These are phyloP conservation scores for Prillingera fragicola DNA, from an alignment of 1,284 basidiomycete species.

Conservation along the genomic window DNA sequence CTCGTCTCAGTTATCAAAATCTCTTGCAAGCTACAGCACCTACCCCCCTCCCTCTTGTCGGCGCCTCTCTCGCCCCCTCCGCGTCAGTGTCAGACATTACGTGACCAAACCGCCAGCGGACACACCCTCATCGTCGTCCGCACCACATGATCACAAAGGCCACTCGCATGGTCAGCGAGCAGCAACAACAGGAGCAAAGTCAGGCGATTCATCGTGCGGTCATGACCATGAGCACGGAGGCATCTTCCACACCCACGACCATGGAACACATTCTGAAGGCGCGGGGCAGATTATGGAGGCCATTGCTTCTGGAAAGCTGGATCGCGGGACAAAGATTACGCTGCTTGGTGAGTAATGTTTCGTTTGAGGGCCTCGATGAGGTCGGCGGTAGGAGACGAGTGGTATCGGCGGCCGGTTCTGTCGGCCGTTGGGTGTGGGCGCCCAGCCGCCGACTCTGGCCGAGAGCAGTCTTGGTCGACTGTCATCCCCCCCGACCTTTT, in stretches of 20 bases:
- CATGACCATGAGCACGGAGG: conserved; percentile 60
- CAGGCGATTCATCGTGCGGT: conserved; percentile 52
- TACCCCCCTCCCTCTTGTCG: background rate
- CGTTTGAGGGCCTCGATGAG: too few relatives aligned
- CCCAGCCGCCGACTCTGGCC: too few relatives aligned
- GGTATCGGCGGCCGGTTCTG: too few relatives aligned
- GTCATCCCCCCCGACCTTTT: background rate
- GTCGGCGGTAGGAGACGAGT: too few relatives aligned
- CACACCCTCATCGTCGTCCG: background rate
- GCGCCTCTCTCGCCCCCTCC: background rate
- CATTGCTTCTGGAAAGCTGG: conserved; percentile 60
- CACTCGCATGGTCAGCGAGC: conserved; percentile 14
- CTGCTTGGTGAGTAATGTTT: conserved; percentile 55
- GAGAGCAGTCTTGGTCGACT: too few relatives aligned
- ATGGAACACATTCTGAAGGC: conserved; percentile 59
- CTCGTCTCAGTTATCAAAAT: too few relatives aligned
- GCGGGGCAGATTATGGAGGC: conserved; percentile 67
- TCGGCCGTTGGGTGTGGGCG: too few relatives aligned
- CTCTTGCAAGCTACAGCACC: too few relatives aligned
- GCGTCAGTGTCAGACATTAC: too few relatives aligned
- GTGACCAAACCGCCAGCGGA: background rate
- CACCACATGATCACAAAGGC: conserved; percentile 9
- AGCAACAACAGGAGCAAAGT: conserved; percentile 32
- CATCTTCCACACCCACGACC: conserved; percentile 51
- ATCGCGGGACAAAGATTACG: conserved; percentile 76